Evolutionary conservation across 768 basidiomycete species (phyloP).

Genomic region (Calocybe indica): DNA sequence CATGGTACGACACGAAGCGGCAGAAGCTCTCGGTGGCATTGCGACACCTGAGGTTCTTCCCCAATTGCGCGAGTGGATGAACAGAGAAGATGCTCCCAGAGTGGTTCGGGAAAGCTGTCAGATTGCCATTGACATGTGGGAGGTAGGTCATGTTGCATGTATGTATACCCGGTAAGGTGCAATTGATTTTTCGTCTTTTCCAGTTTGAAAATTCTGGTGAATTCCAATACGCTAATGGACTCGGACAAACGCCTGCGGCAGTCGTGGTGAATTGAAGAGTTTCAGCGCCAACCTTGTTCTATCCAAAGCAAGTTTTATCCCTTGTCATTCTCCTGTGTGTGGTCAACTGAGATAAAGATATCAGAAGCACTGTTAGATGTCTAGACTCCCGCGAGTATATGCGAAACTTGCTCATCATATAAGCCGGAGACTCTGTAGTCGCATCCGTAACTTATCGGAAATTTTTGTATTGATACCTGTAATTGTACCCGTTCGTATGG

Average conservation of each 20-base stretch:
- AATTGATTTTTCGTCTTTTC: neutral
- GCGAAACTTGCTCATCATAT: too few relatives aligned
- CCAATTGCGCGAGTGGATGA: constrained; percentile 81
- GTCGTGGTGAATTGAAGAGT: neutral
- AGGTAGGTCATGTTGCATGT: constrained; percentile 44
- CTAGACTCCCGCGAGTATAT: too few relatives aligned
- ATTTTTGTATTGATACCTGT: too few relatives aligned
- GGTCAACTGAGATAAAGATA: too few relatives aligned
- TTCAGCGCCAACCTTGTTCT: too few relatives aligned
- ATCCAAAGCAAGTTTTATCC: too few relatives aligned
- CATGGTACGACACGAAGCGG: constrained; percentile 99
- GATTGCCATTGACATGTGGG: constrained; percentile 97
- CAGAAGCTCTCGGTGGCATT: constrained; percentile 97
- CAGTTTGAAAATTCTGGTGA: constrained; percentile 79
- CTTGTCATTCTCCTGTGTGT: too few relatives aligned
- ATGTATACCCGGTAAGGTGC: neutral
- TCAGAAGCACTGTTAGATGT: too few relatives aligned
- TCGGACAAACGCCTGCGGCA: constrained; percentile 11
- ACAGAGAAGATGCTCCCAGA: constrained; percentile 67
- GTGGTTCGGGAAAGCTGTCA: constrained; percentile 96
- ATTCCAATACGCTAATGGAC: constrained; percentile 68
- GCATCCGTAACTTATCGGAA: too few relatives aligned
- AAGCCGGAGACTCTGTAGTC: too few relatives aligned
- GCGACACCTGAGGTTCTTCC: constrained; percentile 89
- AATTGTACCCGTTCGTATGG: too few relatives aligned